Conservation (phyloP, 2,329 filamentous ascomycete genomes). For the Juglanconis oblonga region DNA sequence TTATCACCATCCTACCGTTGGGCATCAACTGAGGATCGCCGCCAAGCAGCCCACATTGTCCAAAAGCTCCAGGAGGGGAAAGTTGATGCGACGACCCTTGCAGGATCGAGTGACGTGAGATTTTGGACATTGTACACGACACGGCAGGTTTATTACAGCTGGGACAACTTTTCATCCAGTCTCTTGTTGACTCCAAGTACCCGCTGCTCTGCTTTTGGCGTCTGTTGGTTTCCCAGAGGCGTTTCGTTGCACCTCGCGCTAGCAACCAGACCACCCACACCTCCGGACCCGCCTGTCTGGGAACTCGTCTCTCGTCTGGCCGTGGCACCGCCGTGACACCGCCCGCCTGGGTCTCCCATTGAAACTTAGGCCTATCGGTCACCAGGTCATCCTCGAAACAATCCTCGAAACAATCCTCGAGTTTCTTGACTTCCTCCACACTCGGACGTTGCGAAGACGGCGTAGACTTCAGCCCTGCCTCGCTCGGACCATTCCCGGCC, state of each 20-base stretch:
- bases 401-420: neutral
- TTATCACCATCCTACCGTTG: no score
- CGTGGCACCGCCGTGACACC: neutral
- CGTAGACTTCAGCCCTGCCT: neutral
- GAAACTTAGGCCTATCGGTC: neutral
- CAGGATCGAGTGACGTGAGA: neutral
- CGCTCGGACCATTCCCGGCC: neutral
- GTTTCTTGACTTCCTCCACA: neutral
- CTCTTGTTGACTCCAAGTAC: neutral
- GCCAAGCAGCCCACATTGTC: neutral
- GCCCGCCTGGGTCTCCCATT: conserved; percentile 11
- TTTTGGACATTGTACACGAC: neutral
- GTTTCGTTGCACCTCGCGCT: conserved; percentile 6
- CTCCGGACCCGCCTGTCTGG: neutral
- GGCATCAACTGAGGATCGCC: neutral
- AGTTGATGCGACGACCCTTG: neutral
- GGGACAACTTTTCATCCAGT: neutral
- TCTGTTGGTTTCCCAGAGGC: neutral
- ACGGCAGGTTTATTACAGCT: neutral
- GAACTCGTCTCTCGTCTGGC: neutral
- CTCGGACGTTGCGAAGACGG: neutral
- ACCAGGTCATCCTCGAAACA: neutral
- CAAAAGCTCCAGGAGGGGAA: neutral
- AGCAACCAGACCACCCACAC: neutral
- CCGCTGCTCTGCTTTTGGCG: neutral